These are phyloP conservation scores for Lactarius hatsudake DNA, from an alignment of 768 basidiomycete species.

Conservation along the genomic window DNA sequence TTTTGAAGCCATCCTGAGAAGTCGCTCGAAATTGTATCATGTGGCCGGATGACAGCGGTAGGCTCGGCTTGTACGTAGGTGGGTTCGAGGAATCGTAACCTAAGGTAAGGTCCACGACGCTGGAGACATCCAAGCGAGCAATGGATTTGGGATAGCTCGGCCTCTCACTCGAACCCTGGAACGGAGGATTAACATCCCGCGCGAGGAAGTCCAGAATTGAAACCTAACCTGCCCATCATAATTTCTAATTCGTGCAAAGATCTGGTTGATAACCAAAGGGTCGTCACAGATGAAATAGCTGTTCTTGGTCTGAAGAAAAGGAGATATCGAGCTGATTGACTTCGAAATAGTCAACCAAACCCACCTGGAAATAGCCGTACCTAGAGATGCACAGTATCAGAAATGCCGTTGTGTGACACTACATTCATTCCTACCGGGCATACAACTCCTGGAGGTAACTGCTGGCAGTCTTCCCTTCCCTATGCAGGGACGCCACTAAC, in stretches of 20 bases:
- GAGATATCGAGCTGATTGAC: background rate
- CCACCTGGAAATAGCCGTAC: constrained; percentile 77
- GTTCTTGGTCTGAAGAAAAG: constrained; percentile 59
- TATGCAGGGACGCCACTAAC: constrained; percentile 51
- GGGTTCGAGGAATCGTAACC: constrained; percentile 77
- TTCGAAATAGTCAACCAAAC: background rate
- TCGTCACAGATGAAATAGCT: constrained; percentile 80
- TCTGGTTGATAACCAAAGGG: constrained; percentile 57
- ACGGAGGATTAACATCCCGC: constrained; percentile 10
- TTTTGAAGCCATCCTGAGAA: constrained; percentile 40
- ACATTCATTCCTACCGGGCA: constrained; percentile 42
- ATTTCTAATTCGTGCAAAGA: constrained; percentile 66
- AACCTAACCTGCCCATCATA: constrained; percentile 43
- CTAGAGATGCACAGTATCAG: constrained; percentile 35
- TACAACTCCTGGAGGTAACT: constrained; percentile 64
- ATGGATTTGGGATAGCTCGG: constrained; percentile 59
- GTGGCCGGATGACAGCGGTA: constrained; percentile 75
- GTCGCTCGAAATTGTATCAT: constrained; percentile 80
- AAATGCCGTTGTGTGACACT: constrained; percentile 5
- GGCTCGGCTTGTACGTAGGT: constrained; percentile 55
- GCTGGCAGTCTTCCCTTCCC: constrained; percentile 51
- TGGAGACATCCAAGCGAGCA: constrained; percentile 56
- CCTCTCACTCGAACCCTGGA: constrained; percentile 26
- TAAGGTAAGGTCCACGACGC: constrained; percentile 70
- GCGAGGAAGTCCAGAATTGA: background rate